Percentiles rank a stretch among this genome's conserved stretches.
Evolutionary conservation across 2,329 filamentous ascomycete genomes (phyloP).

Genomic region (Cercospora sp.): DNA sequence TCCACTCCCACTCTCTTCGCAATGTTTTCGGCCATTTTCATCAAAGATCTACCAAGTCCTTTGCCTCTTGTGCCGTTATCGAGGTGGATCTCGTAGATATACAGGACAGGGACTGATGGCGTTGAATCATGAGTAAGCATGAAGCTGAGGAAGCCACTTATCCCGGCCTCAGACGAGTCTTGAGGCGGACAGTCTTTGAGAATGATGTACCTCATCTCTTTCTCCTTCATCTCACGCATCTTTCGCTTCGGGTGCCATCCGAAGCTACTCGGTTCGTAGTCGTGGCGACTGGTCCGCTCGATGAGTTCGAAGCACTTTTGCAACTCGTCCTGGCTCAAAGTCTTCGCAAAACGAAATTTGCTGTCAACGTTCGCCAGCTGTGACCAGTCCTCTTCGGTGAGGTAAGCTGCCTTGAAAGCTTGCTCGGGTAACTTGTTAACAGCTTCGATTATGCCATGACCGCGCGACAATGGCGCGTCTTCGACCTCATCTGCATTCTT

Average conservation of each 20-base stretch:
- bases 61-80: conserved; percentile 56
- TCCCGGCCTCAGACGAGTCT: neutral
- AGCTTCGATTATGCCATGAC: conserved; percentile 1
- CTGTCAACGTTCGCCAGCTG: neutral
- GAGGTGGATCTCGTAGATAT: conserved; percentile 79
- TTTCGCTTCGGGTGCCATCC: conserved; percentile 67
- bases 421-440: conserved; percentile 4
- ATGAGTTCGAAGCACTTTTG: conserved; percentile 58
- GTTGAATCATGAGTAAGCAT: conserved; percentile 68
- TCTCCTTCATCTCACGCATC: conserved; percentile 65
- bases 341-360: conserved; percentile 5
- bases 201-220: conserved; percentile 68
- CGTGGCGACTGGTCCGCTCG: conserved; percentile 61
- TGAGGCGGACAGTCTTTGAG: neutral
- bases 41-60: conserved; percentile 62
- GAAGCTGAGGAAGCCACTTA: conserved; percentile 57
- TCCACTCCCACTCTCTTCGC: conserved; percentile 57
- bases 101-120: conserved; percentile 64
- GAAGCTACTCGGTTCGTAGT: conserved; percentile 62
- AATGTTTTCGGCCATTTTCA: conserved; percentile 56
- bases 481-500: conserved; percentile 7
- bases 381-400: conserved; percentile 3
- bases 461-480: neutral
- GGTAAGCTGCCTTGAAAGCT: conserved; percentile 1
- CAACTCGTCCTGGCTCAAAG: conserved; percentile 34